Evolutionary conservation across 495 filamentous ascomycete genomes (phyloP), one percentile per base, ranked within the genome.

Genomic region (Hyphodiscus hymeniophilus): DNA sequence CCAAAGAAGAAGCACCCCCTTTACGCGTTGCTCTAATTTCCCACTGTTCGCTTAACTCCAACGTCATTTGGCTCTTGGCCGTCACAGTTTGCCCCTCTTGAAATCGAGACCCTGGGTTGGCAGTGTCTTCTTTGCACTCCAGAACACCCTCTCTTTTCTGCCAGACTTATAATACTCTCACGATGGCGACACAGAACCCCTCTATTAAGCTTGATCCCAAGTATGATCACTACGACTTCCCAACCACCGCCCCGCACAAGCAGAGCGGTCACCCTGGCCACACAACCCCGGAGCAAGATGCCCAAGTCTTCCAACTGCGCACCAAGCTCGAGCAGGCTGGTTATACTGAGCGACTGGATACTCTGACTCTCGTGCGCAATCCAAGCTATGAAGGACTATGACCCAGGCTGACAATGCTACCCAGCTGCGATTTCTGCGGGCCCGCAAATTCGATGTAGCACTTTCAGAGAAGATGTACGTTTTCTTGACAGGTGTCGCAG

Each of bases 171-270:
- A 13, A 13, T 31, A 28, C 24, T 20, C 36, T 48, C 40, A 54
- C n/a, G 34, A 63, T 55, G 44, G 61, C 61, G 24, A 32, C 60
- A 17, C 57, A 54, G 44, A 54, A 56, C 18, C 42, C 56, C 17
- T 2, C 60, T 52, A 66, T 85, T 64, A 68, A 81, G 62, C 71
- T 80, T 45, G 85, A 94, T 64, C 73, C 87, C 57, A 95, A 94
- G 67, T 96, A 96, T 73, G 91, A 98, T 67, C 67, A 91, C 70
- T 95, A 94, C 70, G 91, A 95, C 62, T 97, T 73, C 69, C 92
- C 92, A 42, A 90, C 81, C 43, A 89, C 75, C 20, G 78, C 82
- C 35, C 80, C 87, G 32, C 73, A 75, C 38, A 58, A 72, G 10
- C 76, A 82, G 56, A 67, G 69, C 53, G 92, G 92, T 38, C 92